Base-by-base conservation (phyloP, 371 early-diverging fungal species). In the Mucor circinelloides region DNA sequence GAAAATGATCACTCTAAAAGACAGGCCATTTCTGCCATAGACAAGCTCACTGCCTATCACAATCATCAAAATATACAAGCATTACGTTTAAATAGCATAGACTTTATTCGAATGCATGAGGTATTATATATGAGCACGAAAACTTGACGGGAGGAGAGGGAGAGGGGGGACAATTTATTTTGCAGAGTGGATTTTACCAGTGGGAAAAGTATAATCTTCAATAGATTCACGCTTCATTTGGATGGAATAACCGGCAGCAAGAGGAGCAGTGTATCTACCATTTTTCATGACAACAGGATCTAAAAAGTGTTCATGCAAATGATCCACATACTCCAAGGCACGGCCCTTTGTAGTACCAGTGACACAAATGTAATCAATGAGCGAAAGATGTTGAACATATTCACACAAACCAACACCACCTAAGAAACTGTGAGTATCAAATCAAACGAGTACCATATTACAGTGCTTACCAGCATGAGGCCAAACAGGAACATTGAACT, bases 171-270 rank as follows among this genome's bases (percentile, higher is more conserved):
- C n/a, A n/a, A 40, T 40, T 17, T 40, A 40, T 15, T 40, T 40
- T 40, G 40, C 17, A 40, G 40, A 52, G 28, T 83, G 83, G 1
- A 80, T 60, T 58, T 73, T 75, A 46, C 84, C 84, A 32, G 61
- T 70, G 25, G 84, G 84, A 69, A 80, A 84, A 5, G 79, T 74
- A 42, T 81, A 84, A 38, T 76, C 81, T 55, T 77, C 78, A 55
- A 84, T 80, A n/a, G 81, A 81, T 44, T 81, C 62, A 19, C 73
- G 71, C 69, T 84, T 81, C 84, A 84, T 84, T 57, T 78, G 67
- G 17, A 84, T 81, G 50, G 80, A 79, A 56, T 84, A 84, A 31
- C 84, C 84, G 59, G 81, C 71, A 34, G 68, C 75, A 30, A 72
- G 61, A 44, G 84, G 84, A 50, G 76, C 72, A 38, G 73, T 68